Base-by-base conservation (phyloP, 129 eudicot genomes). In the Artemisia tridentata region DNA sequence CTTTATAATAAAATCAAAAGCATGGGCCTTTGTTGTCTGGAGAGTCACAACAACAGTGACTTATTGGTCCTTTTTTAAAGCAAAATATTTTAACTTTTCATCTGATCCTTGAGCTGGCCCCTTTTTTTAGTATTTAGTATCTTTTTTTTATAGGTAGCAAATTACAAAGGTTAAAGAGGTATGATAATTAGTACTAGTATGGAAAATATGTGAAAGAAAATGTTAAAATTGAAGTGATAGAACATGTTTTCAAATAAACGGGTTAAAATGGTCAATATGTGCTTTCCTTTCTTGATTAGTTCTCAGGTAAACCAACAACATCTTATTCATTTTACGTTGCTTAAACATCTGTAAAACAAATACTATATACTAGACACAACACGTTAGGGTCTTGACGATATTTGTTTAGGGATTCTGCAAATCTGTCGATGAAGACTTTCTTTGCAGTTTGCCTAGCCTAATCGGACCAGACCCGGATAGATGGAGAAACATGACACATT, bases 11-110 rank as follows among this genome's bases (percentile, higher is more conserved):
- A 89, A 86, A 78, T 82, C 71, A 75, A 82, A 86, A 79, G 80
- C 73, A 80, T 84, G 92, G 92, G 79, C 88, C 92, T 84, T 82
- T 72, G 77, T 63, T 84, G 90, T 89, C 92, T 81, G 86, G 67
- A 79, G 61, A 80, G 78, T 72, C 82, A 79, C 78, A 69, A 73
- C 81, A 86, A 74, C 76, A 79, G 23, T 77, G 79, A 51, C 51
- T 74, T 19, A 72, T 85, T 80, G 84, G 76, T 68, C 71, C 76
- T 78, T 82, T 58, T 70, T 60, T 49, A 79, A 75, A 71, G 61
- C 80, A 76, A 41, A 21, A 76, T 71, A 65, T 76, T 77, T 57
- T 20, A 60, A 70, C 82, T 83, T 85, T 80, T 74, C 58, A 58
- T 73, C 80, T 63, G 19, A 69, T 72, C 80, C 47, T 38, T 71